Evolutionary conservation across 2,329 filamentous ascomycete genomes (phyloP), one percentile per base, ranked within the genome.

Genomic region (Chalaropsis thielavioides): DNA sequence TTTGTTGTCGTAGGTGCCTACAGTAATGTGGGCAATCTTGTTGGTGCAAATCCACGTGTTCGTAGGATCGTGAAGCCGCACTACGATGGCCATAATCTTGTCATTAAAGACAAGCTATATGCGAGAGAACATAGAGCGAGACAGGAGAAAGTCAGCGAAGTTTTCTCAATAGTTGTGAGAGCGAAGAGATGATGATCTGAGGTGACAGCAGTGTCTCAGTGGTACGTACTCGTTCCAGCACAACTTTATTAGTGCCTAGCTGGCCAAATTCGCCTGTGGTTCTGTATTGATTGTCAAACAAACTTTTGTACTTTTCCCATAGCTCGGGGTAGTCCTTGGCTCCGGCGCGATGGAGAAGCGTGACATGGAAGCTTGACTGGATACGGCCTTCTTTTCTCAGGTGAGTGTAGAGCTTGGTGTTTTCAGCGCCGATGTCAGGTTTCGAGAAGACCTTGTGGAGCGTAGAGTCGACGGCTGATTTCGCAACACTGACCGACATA

Each of bases 281-380:
- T 22, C 72, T 73, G 63, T 74, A 75, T 1, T 75, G 76, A 43
- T 75, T 72, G 11, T 74, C 74, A 69, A 89, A 83, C 0, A 89
- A 75, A n/a, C 80, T 76, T 4, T 73, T 74, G 70, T 96, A 92
- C 64, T 80, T 81, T 64, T 86, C 76, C 94, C 94, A 99, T 64
- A 92, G 78, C 8, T 86, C 82, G 0, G 85, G 81, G 68, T 86
- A 75, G 38, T 86, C 76, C 49, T 79, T 78, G 10, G 83, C 77
- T 2, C 77, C 78, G 11, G 86, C 84, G 59, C 87, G 86, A 74
- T 99, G 94, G 73, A 96, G 90, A 46, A 99, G 81, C 0, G 94
- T 99, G 66, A 99, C 89, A 73, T 99, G 94, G 73, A 97, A 99
- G 49, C 85, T 81, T n/a, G 81, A 72, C 74, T 97, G 92, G 5